A percentile compares a stretch with the other conserved stretches of the same genome.
Evolutionary conservation across 371 early-diverging fungal species (phyloP).

Genomic region (Mortierella polycephala): DNA sequence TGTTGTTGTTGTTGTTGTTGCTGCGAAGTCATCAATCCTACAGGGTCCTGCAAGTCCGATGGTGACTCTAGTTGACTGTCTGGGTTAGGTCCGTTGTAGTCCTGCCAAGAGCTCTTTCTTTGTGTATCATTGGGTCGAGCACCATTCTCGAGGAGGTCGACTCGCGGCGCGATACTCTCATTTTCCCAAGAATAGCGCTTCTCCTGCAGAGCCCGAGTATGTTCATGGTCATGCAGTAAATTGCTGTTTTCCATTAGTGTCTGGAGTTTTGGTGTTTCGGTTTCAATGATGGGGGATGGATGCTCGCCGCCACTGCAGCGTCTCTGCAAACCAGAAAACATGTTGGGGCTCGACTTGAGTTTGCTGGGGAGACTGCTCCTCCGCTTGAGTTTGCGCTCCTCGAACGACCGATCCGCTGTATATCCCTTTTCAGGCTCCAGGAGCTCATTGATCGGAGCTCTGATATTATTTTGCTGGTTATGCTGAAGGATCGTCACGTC

Average conservation of each 20-base stretch:
- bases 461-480: too few species aligned
- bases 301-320: constrained; percentile 26
- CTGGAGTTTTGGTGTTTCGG: constrained; percentile 4
- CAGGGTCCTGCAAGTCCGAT: not conserved
- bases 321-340: constrained; percentile 23
- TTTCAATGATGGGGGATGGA: constrained; percentile 6
- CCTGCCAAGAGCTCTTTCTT: constrained; percentile 39
- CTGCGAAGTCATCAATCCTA: too few species aligned
- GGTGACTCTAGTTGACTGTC: not conserved
- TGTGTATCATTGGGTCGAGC: constrained; percentile 7
- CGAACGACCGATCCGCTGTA: constrained; percentile 13
- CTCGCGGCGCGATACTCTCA: constrained; percentile 34
- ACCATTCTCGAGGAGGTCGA: constrained; percentile 26
- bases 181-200: constrained; percentile 52
- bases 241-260: not conserved
- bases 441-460: not conserved
- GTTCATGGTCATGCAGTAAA: constrained; percentile 6
- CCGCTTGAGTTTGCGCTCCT: constrained; percentile 25
- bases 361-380: constrained; percentile 49
- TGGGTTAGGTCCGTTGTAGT: not conserved
- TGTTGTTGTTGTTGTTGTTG: not conserved
- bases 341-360: constrained; percentile 24
- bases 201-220: constrained; percentile 8
- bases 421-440: not conserved
- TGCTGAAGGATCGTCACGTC: too few species aligned